Percentiles rank a stretch among this genome's conserved stretches.
phyloP scores from a whole-genome alignment of 1,284 basidiomycete species.

The Ganoderma leucocontextum region DNA sequence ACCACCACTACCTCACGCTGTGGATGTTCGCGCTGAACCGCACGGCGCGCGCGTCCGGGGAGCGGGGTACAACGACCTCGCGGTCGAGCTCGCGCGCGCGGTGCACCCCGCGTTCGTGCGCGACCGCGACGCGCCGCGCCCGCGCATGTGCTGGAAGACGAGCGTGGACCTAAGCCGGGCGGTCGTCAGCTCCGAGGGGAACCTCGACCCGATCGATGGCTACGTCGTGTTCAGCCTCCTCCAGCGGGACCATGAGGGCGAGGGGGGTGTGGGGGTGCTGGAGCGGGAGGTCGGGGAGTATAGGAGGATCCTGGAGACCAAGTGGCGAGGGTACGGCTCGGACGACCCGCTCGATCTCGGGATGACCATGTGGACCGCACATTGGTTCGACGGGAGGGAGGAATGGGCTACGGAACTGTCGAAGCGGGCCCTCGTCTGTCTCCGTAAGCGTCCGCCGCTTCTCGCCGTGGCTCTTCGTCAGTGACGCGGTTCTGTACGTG shows the following conservation, averaged over 20 bases:
- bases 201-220: slow-evolving; percentile 41
- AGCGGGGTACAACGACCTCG: slow-evolving; percentile 38
- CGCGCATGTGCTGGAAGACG: slow-evolving; percentile 40
- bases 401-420: slow-evolving; percentile 36
- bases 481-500: neutral
- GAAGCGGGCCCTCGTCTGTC: slow-evolving; percentile 25
- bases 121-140: slow-evolving; percentile 30
- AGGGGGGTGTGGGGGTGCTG: slow-evolving; percentile 28
- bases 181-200: slow-evolving; percentile 38
- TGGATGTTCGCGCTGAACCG: slow-evolving; percentile 46
- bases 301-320: slow-evolving; percentile 36
- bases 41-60: slow-evolving; percentile 33
- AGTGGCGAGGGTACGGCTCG: slow-evolving; percentile 35
- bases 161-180: slow-evolving; percentile 34
- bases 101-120: slow-evolving; percentile 39
- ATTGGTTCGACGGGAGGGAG: slow-evolving; percentile 38
- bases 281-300: slow-evolving; percentile 37
- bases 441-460: slow-evolving; percentile 26
- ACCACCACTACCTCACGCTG: slow-evolving; percentile 41
- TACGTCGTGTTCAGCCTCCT: slow-evolving; percentile 41
- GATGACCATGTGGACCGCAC: slow-evolving; percentile 41
- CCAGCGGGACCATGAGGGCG: slow-evolving; percentile 26
- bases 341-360: slow-evolving; percentile 41
- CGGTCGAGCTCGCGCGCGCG: slow-evolving; percentile 38
- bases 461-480: neutral